Evolutionary conservation across 2,329 filamentous ascomycete species (phyloP), one percentile per base, ranked within the genome.

Genomic region (Cylindrodendrum hubeiense): DNA sequence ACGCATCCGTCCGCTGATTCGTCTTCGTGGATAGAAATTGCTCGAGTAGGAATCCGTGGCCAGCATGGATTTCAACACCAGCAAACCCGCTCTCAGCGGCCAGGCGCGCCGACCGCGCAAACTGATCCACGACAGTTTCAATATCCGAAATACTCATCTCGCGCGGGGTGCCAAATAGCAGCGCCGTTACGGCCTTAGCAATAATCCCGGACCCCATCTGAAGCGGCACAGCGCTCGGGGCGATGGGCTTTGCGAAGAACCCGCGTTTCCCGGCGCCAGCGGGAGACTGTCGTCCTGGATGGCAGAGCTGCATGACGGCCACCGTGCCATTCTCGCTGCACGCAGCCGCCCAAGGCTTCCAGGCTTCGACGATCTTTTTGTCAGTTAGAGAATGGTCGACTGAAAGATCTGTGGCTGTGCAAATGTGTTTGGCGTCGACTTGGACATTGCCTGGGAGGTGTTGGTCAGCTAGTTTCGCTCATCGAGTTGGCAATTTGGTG

Each of bases 141-240:
- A 90, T 88, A 50, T 91, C 88, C 1, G 75, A 74, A 1, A 75
- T 39, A 0, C 79, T 85, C 85, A 91, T 87, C 58, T 83, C 88
- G 49, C 83, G 80, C 3, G 89, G 89, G 2, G 81, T 84, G 7
- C 86, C 84, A 55, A 86, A 85, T 0, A 81, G 30, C 3, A 85
- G 13, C 0, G 56, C 47, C 17, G 70, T 75, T 2, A 78, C 30
- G 6, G 79, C 22, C n/a, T 67, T 64, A 0, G 79, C 74, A 2
- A 84, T 4, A 12, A 80, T 21, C 0, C 80, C 77, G 0, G 73
- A 33, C 4, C 83, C 83, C 4, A 86, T 68, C 5, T 77, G 68
- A 28, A 86, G 59, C 1, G 79, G 75, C 0, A 85, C 73, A 0
- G 84, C 70, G 34, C 79, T 81, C 2, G 83, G 80, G 0, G 81